Evolutionary conservation across 805 yeast species (phyloP).

Genomic region (Suhomyces vadensis): DNA sequence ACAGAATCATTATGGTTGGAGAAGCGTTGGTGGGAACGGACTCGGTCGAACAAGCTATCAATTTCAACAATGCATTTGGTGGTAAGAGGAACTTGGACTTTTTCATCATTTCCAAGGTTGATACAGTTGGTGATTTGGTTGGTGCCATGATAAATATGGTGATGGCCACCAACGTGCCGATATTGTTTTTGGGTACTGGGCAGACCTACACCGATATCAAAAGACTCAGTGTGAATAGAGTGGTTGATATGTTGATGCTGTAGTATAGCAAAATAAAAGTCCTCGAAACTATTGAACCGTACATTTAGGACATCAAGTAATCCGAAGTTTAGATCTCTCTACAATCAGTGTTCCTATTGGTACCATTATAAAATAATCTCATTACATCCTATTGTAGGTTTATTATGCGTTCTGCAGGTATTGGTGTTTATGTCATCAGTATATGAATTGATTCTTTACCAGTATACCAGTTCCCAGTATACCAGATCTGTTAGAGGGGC

Average conservation of each 20-base stretch:
- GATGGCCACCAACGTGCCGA: constrained; percentile 92
- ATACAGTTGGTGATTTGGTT: constrained; percentile 94
- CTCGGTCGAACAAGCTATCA: constrained; percentile 91
- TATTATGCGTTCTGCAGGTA: no score
- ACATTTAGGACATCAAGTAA: no score
- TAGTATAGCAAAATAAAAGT: constrained; percentile 27
- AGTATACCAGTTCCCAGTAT: no score
- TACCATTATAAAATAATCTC: no score
- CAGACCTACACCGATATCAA: constrained; percentile 95
- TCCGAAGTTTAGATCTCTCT: no score
- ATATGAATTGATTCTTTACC: no score
- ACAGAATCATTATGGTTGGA: constrained; percentile 97
- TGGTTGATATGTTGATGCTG: constrained; percentile 79
- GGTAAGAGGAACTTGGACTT: constrained; percentile 78
- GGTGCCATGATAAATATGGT: constrained; percentile 98
- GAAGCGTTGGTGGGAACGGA: constrained; percentile 98
- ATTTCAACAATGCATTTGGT: constrained; percentile 93
- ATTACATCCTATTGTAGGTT: no score
- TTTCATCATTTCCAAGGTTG: constrained; percentile 91
- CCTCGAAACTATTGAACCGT: no score
- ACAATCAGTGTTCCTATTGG: no score
- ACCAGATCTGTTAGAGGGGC: no score
- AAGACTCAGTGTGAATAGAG: constrained; percentile 88
- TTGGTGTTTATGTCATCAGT: no score
- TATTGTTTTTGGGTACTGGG: constrained; percentile 93